These are phyloP conservation scores for Plasmodium knowlesi DNA, from an alignment of 169 alveolate genomes.

Conservation along the genomic window DNA sequence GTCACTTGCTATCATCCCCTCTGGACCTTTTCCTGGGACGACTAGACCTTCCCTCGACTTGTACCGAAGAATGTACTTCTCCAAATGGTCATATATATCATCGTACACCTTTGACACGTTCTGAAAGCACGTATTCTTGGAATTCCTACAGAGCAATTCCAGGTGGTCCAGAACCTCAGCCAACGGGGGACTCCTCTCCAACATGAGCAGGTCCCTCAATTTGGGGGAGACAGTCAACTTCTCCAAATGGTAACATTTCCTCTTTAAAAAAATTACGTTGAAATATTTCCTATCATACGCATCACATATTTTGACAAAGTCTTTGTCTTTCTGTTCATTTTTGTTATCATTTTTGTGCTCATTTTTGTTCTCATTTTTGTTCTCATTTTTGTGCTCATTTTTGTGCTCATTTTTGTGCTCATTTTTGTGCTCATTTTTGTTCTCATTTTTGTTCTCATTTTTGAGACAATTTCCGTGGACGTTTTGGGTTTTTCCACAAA, in stretches of 20 bases:
- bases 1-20: background rate
- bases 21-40: background rate
- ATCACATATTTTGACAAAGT: constrained; percentile 48
- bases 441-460: too few species aligned
- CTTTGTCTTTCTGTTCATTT: background rate
- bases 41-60: background rate
- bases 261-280: constrained; percentile 43
- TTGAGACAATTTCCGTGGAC: too few species aligned
- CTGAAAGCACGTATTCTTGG: constrained; percentile 10
- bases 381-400: too few species aligned
- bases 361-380: too few species aligned
- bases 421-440: too few species aligned
- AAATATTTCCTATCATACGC: constrained; percentile 56
- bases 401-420: too few species aligned
- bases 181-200: constrained; percentile 30
- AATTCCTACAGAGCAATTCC: constrained; percentile 14
- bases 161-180: constrained; percentile 31
- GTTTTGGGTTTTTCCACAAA: background rate
- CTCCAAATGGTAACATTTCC: constrained; percentile 28
- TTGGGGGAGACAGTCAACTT: constrained; percentile 16
- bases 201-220: background rate
- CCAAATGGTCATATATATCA: constrained; percentile 64
- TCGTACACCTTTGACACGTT: constrained; percentile 44
- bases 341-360: too few species aligned
- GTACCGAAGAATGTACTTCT: constrained; percentile 13